phyloP scores from a whole-genome alignment of 2,329 filamentous ascomycete species.

The Westerdykella aurantiaca region DNA sequence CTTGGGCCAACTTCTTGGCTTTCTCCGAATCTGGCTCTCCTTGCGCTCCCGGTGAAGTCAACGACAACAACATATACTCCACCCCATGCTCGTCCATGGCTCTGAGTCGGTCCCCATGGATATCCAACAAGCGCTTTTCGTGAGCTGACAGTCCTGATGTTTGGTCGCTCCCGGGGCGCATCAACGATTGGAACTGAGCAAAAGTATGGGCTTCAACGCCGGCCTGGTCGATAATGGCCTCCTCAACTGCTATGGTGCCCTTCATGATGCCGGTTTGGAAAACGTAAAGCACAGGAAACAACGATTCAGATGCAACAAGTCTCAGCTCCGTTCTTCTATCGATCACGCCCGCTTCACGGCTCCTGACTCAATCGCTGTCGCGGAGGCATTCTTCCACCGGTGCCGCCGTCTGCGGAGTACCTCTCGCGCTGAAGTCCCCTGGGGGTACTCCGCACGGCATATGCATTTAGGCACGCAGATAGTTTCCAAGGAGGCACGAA shows the following conservation, averaged over 20 bases:
- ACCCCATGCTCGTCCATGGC: constrained; percentile 26
- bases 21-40: constrained; percentile 20
- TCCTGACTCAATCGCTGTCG: too few relatives aligned
- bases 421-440: too few relatives aligned
- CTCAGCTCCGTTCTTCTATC: too few relatives aligned
- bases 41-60: constrained; percentile 25
- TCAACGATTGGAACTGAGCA: constrained; percentile 22
- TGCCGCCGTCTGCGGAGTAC: too few relatives aligned
- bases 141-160: constrained; percentile 19
- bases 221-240: constrained; percentile 25
- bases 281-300: not conserved
- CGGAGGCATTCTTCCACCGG: too few relatives aligned
- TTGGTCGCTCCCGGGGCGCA: constrained; percentile 18
- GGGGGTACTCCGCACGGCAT: too few relatives aligned
- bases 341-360: too few relatives aligned
- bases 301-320: too few relatives aligned
- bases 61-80: constrained; percentile 26
- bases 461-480: too few relatives aligned
- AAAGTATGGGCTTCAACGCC: constrained; percentile 22
- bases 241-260: constrained; percentile 25
- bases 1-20: constrained; percentile 18
- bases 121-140: constrained; percentile 20
- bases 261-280: constrained; percentile 11
- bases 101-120: constrained; percentile 23
- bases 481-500: too few relatives aligned